Base-by-base conservation (phyloP, 208 protist species). In the Willaertia magna region DNA sequence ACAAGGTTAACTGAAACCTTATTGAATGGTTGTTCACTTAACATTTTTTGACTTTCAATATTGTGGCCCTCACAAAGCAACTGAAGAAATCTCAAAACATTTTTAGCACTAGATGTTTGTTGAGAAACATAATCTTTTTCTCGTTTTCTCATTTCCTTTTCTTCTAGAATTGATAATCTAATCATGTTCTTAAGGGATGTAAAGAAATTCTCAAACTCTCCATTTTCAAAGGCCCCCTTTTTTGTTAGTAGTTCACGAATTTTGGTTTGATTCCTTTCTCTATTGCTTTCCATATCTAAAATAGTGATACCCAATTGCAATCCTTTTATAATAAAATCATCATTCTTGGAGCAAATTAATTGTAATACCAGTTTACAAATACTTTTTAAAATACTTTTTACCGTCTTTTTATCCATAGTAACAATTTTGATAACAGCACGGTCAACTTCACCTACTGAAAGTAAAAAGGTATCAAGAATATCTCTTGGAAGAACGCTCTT, bases 51-150 rank as follows among this genome's bases (percentile, higher is more conserved):
- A 55, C 93, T 67, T 14, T 88, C 87, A 7, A 81, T 51, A 85
- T 89, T 91, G 84, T 94, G 92, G 0, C 91, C 92, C 0, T 92
- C 91, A 85, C 91, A 93, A 22, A 94, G 76, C 42, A 93, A 89
- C 87, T 94, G 91, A 26, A 93, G 75, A 43, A 94, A 87, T 85
- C 87, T 86, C 61, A 94, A 82, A 87, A 93, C 20, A 12, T 44
- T 11, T 39, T 39, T 16, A 30, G 30, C 30, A 79, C 47, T 47
- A 20, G 14, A 42, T 11, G 40, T 79, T 26, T 22, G 42, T 20
- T 79, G n/a, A 9, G 20, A 47, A 30, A 4, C 18, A 30, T 43
- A 11, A 76, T 26, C 40, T 42, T 16, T 46, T 79, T 39, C 40
- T 42, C 20, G 9, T 11, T 42, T 47, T 47, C 74, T 79, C 16